phyloP scores from a whole-genome alignment of 139 green algal genomes.

The Raphidocelis subcapitata region DNA sequence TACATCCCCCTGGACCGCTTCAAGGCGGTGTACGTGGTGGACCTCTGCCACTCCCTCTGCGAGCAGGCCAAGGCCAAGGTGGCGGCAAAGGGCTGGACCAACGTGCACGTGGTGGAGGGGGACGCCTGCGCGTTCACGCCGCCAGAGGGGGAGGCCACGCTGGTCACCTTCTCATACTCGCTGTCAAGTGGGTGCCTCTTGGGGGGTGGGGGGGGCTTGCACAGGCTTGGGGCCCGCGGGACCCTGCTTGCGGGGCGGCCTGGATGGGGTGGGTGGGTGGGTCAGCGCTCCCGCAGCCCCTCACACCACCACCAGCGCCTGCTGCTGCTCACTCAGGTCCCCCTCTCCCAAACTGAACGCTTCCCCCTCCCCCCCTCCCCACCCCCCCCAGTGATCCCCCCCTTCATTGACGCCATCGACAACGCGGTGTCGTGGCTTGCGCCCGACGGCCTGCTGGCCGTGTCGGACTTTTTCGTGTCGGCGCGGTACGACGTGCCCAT shows the following conservation, averaged over 20 bases:
- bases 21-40: constrained; percentile 95
- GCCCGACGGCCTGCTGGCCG: constrained; percentile 81
- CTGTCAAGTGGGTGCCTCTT: constrained; percentile 76
- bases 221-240: no score
- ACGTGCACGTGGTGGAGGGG: constrained; percentile 91
- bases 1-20: constrained; percentile 90
- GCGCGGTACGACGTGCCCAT: constrained; percentile 94
- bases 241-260: no score
- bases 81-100: constrained; percentile 81
- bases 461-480: constrained; percentile 95
- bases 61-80: constrained; percentile 82
- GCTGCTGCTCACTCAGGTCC: no score
- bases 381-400: constrained; percentile 87
- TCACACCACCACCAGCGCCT: no score
- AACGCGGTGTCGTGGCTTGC: constrained; percentile 79
- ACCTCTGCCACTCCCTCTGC: constrained; percentile 93
- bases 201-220: no score
- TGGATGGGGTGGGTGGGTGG: no score
- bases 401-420: constrained; percentile 93
- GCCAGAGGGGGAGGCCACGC: constrained; percentile 59
- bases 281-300: no score
- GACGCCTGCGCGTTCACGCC: constrained; percentile 89
- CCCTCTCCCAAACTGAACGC: neutral
- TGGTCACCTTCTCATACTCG: constrained; percentile 99
- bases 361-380: neutral